Conservation (phyloP, 331 rosid species). For the Malus hybrid region DNA sequence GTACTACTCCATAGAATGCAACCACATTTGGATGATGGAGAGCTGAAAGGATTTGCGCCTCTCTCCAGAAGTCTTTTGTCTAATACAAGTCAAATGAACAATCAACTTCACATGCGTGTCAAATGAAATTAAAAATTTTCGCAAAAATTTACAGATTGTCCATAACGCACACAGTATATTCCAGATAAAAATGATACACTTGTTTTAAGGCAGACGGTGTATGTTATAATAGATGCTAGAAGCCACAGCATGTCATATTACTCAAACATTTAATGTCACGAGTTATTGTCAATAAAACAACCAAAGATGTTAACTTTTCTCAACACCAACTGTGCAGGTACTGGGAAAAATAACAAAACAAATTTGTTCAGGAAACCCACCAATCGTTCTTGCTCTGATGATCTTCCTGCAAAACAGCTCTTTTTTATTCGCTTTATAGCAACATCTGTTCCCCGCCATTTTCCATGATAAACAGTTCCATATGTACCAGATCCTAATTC, state of each 20-base stretch:
- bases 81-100: slow-evolving; percentile 22
- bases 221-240: neutral
- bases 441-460: slow-evolving; percentile 69
- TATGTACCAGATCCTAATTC: slow-evolving; percentile 72
- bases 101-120: slow-evolving; percentile 4
- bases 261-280: neutral
- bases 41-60: slow-evolving; percentile 62
- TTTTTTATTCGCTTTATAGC: slow-evolving; percentile 66
- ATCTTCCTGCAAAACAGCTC: slow-evolving; percentile 59
- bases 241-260: neutral
- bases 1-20: slow-evolving; percentile 71
- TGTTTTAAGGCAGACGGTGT: neutral
- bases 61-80: slow-evolving; percentile 79
- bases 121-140: neutral
- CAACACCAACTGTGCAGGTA: neutral
- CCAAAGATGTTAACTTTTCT: neutral
- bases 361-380: slow-evolving; percentile 29
- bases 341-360: neutral
- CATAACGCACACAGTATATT: neutral
- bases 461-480: slow-evolving; percentile 72
- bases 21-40: slow-evolving; percentile 76
- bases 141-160: neutral
- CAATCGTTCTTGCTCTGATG: slow-evolving; percentile 57
- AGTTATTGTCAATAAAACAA: neutral
- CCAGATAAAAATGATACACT: neutral